Base-by-base conservation (phyloP, 2,329 filamentous ascomycete species). In the Penicillium olsonii region DNA sequence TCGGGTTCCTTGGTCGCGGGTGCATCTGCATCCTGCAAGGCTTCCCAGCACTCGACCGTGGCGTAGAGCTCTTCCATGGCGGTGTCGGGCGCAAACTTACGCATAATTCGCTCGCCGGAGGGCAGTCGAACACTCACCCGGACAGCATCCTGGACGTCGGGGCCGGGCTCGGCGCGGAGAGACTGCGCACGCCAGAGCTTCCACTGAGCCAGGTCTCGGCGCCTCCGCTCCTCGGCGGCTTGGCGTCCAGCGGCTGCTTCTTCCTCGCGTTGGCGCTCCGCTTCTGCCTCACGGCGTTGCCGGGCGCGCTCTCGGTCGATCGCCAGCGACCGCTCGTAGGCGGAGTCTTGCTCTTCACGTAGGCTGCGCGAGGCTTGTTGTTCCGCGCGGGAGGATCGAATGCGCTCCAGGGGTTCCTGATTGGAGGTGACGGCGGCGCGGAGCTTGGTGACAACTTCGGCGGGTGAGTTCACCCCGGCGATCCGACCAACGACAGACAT, bases 401-500 rank as follows among this genome's bases (percentile, higher is more conserved):
- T 85, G 24, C 84, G 80, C 33, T 84, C 84, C 4, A 99, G 76
- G 39, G 92, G 85, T 14, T 87, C 81, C n/a, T 82, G 82, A 66
- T 95, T 88, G 54, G 87, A 85, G 41, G 84, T 80, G 53, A 95
- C 87, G 4, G 87, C 87, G 5, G 80, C 77, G 51, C 84, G 84
- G 14, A 97, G 75, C 64, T 92, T 91, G 3, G 84, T 80, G 6
- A 95, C 72, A 62, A 94, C 90, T n/a, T 87, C 83, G 0, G 79
- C 70, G 0, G 90, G 74, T 0, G 88, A 78, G 44, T 87, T 84
- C 2, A 86, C 84, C 0, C 94, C 92, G 0, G 83, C 79, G 6
- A 95, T 79, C 22, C 91, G 84, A 60, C 90, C 85, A 48, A 96
- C 82, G 14, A 95, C 88, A 31, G 90, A 91, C 92, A 99, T 97